These are phyloP conservation scores for Pythium phragmitis DNA, from an alignment of 352 stramenopile species.

Conservation along the genomic window DNA sequence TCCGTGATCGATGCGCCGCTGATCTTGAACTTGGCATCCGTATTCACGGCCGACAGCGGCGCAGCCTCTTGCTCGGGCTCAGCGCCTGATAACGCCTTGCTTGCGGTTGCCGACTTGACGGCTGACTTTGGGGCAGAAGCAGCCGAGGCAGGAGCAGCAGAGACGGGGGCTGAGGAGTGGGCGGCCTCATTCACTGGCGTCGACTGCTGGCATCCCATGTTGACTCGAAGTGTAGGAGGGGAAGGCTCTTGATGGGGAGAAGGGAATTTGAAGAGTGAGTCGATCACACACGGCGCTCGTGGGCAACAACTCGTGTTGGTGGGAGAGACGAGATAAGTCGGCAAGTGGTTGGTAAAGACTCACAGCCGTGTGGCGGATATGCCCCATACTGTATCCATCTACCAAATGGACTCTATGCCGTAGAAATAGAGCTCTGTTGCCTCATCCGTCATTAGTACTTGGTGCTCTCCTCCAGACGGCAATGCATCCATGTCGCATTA, in stretches of 20 bases:
- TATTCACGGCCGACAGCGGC: background rate
- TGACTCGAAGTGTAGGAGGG: slow-evolving; percentile 2
- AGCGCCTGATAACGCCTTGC: slow-evolving; percentile 24
- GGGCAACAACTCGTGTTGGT: background rate
- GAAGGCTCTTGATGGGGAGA: slow-evolving; percentile 16
- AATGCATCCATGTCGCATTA: background rate
- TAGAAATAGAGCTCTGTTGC: background rate
- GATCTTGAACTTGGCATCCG: slow-evolving; percentile 28
- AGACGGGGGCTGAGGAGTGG: slow-evolving; percentile 8
- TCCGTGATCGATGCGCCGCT: slow-evolving; percentile 65
- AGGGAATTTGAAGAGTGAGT: slow-evolving; percentile 17
- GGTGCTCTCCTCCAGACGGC: slow-evolving; percentile 1
- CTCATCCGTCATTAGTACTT: background rate
- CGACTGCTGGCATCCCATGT: slow-evolving; percentile 78
- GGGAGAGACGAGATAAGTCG: slow-evolving; percentile 14
- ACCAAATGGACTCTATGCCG: background rate
- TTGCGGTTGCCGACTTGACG: slow-evolving; percentile 40
- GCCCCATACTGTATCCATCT: too few species aligned
- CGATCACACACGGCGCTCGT: background rate
- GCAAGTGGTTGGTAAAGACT: too few species aligned
- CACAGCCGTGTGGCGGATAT: too few species aligned
- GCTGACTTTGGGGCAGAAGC: slow-evolving; percentile 22
- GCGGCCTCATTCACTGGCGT: slow-evolving; percentile 42
- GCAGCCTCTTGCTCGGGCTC: slow-evolving; percentile 25
- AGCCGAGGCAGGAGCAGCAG: slow-evolving; percentile 16